These are phyloP conservation scores for Lanmaoa pseudosensibilis DNA, from an alignment of 768 basidiomycete species.

Conservation along the genomic window DNA sequence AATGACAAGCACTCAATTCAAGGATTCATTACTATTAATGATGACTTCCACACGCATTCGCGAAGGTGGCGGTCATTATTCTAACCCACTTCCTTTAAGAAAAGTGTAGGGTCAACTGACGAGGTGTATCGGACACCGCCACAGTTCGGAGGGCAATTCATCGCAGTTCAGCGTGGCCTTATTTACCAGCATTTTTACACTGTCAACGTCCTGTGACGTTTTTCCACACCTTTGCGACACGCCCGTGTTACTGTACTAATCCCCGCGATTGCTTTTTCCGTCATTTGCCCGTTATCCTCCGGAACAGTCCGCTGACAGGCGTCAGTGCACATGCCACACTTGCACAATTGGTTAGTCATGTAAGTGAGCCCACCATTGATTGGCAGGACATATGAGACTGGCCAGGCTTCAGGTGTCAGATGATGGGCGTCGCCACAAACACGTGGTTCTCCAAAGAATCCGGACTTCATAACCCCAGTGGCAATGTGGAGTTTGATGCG, in stretches of 20 bases:
- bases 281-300: not conserved
- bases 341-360: not conserved
- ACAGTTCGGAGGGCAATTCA: not conserved
- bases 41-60: slow-evolving; percentile 4
- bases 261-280: not conserved
- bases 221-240: not conserved
- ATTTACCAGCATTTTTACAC: slow-evolving; percentile 7
- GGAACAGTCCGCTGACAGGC: not conserved
- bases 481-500: not conserved
- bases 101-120: not conserved
- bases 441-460: not conserved
- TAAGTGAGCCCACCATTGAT: not conserved
- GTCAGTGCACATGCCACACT: not conserved
- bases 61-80: slow-evolving; percentile 14
- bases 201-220: slow-evolving; percentile 2
- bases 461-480: not conserved
- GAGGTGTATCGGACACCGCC: slow-evolving; percentile 1
- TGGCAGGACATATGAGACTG: slow-evolving; percentile 4
- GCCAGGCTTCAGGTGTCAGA: not conserved
- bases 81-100: slow-evolving; percentile 3
- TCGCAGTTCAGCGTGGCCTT: not conserved
- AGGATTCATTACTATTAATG: slow-evolving; percentile 1
- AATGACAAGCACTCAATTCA: not conserved
- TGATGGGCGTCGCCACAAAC: not conserved
- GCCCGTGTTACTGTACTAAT: not conserved